These are phyloP conservation scores for Penicillium cosmopolitanum DNA, from an alignment of 495 filamentous ascomycete species.

Conservation along the genomic window DNA sequence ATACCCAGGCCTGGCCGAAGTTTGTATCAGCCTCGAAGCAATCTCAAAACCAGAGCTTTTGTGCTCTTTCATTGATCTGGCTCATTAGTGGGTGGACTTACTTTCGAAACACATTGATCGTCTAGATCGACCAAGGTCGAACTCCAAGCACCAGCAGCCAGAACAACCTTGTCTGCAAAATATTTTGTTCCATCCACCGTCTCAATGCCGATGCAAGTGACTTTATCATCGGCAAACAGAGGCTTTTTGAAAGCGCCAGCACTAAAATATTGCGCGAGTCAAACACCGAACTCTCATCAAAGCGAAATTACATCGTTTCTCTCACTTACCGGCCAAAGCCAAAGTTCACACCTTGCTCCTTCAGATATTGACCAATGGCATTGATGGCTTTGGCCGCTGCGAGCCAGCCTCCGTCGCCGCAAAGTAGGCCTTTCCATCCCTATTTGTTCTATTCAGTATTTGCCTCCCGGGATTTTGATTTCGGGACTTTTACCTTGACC, in stretches of 20 bases:
- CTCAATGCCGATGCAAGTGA: constrained; percentile 34
- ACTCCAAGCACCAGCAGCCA: constrained; percentile 45
- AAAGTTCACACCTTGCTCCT: constrained; percentile 20
- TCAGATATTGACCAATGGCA: constrained; percentile 20
- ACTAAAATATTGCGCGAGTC: constrained; percentile 6
- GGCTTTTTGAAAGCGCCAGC: constrained; percentile 23
- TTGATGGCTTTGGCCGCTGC: constrained; percentile 29
- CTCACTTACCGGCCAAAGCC: constrained; percentile 21
- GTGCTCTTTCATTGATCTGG: background rate
- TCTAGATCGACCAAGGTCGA: constrained; percentile 40
- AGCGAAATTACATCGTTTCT: background rate
- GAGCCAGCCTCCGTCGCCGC: constrained; percentile 25
- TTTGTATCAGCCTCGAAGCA: background rate
- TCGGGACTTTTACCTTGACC: constrained; percentile 13
- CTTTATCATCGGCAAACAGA: constrained; percentile 16
- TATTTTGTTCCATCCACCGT: constrained; percentile 38
- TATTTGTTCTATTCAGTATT: background rate
- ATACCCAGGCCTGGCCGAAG: constrained; percentile 40
- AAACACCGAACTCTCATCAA: background rate
- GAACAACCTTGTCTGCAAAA: constrained; percentile 38
- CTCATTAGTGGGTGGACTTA: background rate
- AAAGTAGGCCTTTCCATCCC: constrained; percentile 26
- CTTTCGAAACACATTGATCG: constrained; percentile 44
- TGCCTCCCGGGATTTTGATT: background rate
- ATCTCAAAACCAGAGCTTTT: background rate